Evolutionary conservation across 768 basidiomycete genomes (phyloP), one percentile per base, ranked within the genome.

Genomic region (Kwoniella heveanensis): DNA sequence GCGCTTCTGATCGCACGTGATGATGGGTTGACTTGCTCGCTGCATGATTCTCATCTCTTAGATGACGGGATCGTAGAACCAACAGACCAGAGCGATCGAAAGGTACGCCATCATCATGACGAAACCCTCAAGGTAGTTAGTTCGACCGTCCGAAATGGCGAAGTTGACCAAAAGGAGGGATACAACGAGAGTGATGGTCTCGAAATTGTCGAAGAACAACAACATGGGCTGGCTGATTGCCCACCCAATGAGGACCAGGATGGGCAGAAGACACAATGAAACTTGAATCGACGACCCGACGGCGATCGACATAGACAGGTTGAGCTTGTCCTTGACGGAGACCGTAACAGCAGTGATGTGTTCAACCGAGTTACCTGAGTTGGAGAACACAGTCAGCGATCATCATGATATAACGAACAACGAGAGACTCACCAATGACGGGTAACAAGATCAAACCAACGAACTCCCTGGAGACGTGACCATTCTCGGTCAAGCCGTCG

Each of bases 311-410:
- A 96, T 83, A 73, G 89, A 90, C 12, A 96, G 83, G 47, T 90
- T 90, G 25, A 95, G 81, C 77, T 94, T 92, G 80, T 82, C 80
- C 79, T 94, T 94, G 65, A 91, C 88, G 0, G 93, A 91, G 7
- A 93, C 92, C 1, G 89, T 88, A 36, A 96, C 90, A 8, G 93
- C 92, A 1, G 92, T 95, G 39, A 88, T 88, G 74, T 94, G 92
- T 73, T 96, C 93, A 83, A 76, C 77, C 8, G 75, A 71, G 60
- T 77, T 77, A 61, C 60, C 56, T 57, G 27, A 48, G 25, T 7
- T 12, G 12, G 13, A 21, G 12, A 24, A 22, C 5, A 15, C 19
- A 10, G 13, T 22, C 24, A 47, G 46, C 36, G 21, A 57, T 15
- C 56, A 13, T 24, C 1, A 15, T 0, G 12, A 2, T 5, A 2